These are phyloP conservation scores for Leersia perrieri DNA, from an alignment of 176 grass and related monocot genomes.

Conservation along the genomic window DNA sequence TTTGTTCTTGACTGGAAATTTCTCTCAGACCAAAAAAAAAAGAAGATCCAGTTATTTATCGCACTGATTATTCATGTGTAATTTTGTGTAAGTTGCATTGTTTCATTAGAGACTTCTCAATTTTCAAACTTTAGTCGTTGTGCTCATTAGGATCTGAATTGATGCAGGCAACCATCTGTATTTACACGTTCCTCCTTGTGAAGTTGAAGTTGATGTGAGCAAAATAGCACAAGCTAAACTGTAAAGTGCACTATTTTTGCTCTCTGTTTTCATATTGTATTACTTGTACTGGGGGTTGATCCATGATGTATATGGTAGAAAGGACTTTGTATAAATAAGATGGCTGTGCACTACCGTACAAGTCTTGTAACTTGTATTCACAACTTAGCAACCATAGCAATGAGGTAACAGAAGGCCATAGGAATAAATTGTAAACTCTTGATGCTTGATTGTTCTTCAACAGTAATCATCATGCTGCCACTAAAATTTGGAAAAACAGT, in stretches of 20 bases:
- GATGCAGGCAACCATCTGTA: constrained; percentile 36
- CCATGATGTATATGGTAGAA: not conserved
- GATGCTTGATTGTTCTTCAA: not conserved
- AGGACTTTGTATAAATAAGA: constrained; percentile 32
- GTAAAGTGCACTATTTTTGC: constrained; percentile 11
- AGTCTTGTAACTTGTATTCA: not conserved
- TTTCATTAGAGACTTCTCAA: not conserved
- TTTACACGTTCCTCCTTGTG: constrained; percentile 32
- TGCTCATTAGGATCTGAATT: not conserved
- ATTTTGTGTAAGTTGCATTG: not conserved
- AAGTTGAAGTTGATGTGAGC: constrained; percentile 10
- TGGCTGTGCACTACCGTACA: not conserved
- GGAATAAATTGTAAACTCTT: not conserved
- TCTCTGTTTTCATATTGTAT: constrained; percentile 1
- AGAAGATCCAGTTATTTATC: not conserved
- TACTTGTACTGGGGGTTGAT: not conserved
- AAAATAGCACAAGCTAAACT: not conserved
- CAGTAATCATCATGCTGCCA: not conserved
- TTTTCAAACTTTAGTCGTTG: not conserved
- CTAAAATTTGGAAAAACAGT: not conserved
- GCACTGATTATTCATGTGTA: no score
- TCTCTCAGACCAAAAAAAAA: not conserved
- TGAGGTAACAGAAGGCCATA: not conserved
- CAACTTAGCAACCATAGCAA: not conserved
- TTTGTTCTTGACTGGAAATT: not conserved